Percentiles rank a stretch among this genome's conserved stretches.
Conservation (phyloP, 2,329 filamentous ascomycete genomes). For the Colletotrichum musae region DNA sequence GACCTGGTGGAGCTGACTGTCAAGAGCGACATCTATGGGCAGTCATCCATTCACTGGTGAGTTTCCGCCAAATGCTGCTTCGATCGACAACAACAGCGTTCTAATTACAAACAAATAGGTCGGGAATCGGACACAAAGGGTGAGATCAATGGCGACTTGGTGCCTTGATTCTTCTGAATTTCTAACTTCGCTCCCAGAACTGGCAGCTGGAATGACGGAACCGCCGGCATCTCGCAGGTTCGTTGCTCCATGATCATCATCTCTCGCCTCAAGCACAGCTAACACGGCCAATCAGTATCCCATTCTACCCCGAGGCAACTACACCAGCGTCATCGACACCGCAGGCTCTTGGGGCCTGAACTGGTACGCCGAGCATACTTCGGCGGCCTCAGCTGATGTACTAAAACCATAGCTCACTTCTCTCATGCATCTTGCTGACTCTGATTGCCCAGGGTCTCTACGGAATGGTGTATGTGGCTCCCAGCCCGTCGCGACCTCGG, state of each 20-base stretch:
- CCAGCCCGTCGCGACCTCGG: slow-evolving; percentile 23
- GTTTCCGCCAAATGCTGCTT: neutral
- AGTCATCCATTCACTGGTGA: slow-evolving; percentile 33
- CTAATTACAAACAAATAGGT: slow-evolving; percentile 9
- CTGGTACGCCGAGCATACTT: slow-evolving; percentile 34
- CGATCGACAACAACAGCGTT: neutral
- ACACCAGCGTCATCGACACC: slow-evolving; percentile 30
- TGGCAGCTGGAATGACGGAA: slow-evolving; percentile 34
- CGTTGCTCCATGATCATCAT: neutral
- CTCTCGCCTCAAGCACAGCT: neutral
- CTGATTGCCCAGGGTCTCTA: slow-evolving; percentile 20
- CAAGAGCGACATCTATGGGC: slow-evolving; percentile 26
- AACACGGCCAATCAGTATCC: slow-evolving; percentile 2
- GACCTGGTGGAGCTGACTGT: slow-evolving; percentile 30
- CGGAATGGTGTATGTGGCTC: slow-evolving; percentile 36
- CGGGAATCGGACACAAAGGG: slow-evolving; percentile 35
- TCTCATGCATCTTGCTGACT: neutral
- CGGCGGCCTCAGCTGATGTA: slow-evolving; percentile 34
- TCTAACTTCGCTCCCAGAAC: slow-evolving; percentile 9
- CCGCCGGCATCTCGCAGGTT: slow-evolving; percentile 28
- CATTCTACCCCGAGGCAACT: slow-evolving; percentile 33
- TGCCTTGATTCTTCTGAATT: neutral
- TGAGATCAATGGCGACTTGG: neutral
- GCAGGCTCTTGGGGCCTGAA: slow-evolving; percentile 31
- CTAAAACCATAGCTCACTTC: too few relatives aligned